Evolutionary conservation across 768 basidiomycete genomes (phyloP).

Genomic region (Amanita polypyramis): DNA sequence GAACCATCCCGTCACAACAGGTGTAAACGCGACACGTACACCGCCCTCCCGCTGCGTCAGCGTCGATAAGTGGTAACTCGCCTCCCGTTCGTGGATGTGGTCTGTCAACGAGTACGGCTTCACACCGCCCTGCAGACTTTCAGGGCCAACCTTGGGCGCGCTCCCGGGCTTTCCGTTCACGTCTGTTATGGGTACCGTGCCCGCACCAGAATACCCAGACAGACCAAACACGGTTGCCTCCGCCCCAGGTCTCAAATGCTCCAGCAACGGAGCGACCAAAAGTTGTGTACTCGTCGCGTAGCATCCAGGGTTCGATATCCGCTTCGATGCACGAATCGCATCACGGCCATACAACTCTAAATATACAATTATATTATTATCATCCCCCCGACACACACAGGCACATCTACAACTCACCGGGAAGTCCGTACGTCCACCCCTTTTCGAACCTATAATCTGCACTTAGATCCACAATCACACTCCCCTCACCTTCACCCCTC

Average conservation of each 20-base stretch:
- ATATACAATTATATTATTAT: slow-evolving; percentile 13
- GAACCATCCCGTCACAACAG: slow-evolving; percentile 88
- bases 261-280: slow-evolving; percentile 80
- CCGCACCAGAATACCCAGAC: slow-evolving; percentile 93
- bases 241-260: slow-evolving; percentile 47
- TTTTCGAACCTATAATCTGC: slow-evolving; percentile 95
- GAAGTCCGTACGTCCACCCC: slow-evolving; percentile 96
- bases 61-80: slow-evolving; percentile 68
- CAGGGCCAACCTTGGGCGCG: slow-evolving; percentile 72
- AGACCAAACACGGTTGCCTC: slow-evolving; percentile 85
- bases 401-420: slow-evolving; percentile 58
- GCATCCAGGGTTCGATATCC: slow-evolving; percentile 97
- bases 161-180: slow-evolving; percentile 62
- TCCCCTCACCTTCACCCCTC: slow-evolving; percentile 40
- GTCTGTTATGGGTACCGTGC: slow-evolving; percentile 67
- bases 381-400: slow-evolving; percentile 16
- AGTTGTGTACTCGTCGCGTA: slow-evolving; percentile 92
- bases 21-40: slow-evolving; percentile 74
- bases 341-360: slow-evolving; percentile 82
- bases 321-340: slow-evolving; percentile 55
- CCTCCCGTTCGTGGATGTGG: slow-evolving; percentile 98
- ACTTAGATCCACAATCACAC: slow-evolving; percentile 85
- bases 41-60: slow-evolving; percentile 27
- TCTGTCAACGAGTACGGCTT: slow-evolving; percentile 88
- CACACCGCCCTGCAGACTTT: slow-evolving; percentile 65